Evolutionary conservation across 768 basidiomycete genomes (phyloP).

Genomic region (Lactarius hengduanensis): DNA sequence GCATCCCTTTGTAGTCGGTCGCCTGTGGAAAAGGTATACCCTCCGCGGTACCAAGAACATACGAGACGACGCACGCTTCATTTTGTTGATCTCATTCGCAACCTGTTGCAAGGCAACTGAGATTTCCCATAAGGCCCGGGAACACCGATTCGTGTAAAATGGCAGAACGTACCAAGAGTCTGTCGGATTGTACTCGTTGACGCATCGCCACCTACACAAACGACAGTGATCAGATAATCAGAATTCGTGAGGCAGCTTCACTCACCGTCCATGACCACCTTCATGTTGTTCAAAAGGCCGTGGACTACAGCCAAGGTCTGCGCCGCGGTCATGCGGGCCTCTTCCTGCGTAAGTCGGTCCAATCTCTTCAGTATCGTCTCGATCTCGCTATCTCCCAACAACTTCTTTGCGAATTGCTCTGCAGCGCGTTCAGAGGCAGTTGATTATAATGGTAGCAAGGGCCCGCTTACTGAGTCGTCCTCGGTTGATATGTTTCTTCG

Average conservation of each 20-base stretch:
- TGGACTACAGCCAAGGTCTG: slow-evolving; percentile 10
- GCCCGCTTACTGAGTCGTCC: slow-evolving; percentile 10
- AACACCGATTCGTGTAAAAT: background rate
- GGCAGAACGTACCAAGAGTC: background rate
- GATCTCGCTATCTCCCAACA: slow-evolving; percentile 10
- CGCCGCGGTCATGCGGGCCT: slow-evolving; percentile 5
- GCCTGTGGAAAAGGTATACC: background rate
- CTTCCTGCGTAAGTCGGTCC: slow-evolving; percentile 15
- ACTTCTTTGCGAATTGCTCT: slow-evolving; percentile 13
- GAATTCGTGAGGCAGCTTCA: background rate
- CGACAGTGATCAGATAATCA: background rate
- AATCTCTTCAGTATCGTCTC: slow-evolving; percentile 3
- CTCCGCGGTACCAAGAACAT: background rate
- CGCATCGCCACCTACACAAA: background rate
- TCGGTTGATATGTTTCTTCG: slow-evolving; percentile 7
- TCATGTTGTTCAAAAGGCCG: slow-evolving; percentile 15
- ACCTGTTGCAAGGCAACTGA: slow-evolving; percentile 9
- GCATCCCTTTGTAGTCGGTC: background rate
- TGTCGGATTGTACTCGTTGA: background rate
- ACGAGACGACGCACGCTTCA: slow-evolving; percentile 5
- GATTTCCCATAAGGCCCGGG: background rate
- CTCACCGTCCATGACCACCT: slow-evolving; percentile 13
- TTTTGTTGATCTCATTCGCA: slow-evolving; percentile 1
- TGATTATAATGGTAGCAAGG: background rate
- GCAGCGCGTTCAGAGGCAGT: background rate